These are phyloP conservation scores for Trichoderma sp. DNA, from an alignment of 2,329 filamentous ascomycete genomes.

Conservation along the genomic window DNA sequence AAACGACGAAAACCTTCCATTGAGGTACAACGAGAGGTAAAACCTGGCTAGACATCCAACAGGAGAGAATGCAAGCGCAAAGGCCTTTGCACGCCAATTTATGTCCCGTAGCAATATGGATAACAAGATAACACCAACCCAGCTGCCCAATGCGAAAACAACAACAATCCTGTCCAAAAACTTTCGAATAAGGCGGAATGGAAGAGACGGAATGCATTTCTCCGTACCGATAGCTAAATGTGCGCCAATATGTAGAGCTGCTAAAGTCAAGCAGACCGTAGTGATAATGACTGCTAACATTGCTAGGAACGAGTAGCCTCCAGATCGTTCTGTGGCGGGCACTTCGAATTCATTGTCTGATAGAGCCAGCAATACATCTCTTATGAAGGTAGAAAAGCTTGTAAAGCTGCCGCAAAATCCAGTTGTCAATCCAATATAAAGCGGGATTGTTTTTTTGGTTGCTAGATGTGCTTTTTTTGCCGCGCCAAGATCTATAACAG, in stretches of 20 bases:
- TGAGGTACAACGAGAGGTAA: slow-evolving; percentile 71
- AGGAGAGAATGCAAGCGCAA: slow-evolving; percentile 81
- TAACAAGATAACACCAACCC: slow-evolving; percentile 76
- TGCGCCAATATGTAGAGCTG: slow-evolving; percentile 72
- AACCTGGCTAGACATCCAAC: slow-evolving; percentile 75
- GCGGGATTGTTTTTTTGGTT: slow-evolving; percentile 80
- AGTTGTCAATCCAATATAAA: slow-evolving; percentile 84
- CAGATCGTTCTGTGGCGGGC: slow-evolving; percentile 55
- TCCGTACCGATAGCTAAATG: slow-evolving; percentile 70
- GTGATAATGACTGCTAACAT: slow-evolving; percentile 72
- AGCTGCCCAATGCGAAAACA: slow-evolving; percentile 69
- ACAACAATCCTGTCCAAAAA: slow-evolving; percentile 65
- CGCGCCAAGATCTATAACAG: slow-evolving; percentile 42
- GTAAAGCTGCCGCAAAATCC: slow-evolving; percentile 91
- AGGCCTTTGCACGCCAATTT: slow-evolving; percentile 75
- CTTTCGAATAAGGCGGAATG: slow-evolving; percentile 57
- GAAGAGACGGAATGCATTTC: slow-evolving; percentile 60
- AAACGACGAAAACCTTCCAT: slow-evolving; percentile 65
- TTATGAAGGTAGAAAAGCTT: slow-evolving; percentile 83
- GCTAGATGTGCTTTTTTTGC: slow-evolving; percentile 61
- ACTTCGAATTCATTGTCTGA: slow-evolving; percentile 52
- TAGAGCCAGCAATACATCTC: slow-evolving; percentile 81
- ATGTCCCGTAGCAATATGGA: slow-evolving; percentile 71
- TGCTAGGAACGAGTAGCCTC: slow-evolving; percentile 82
- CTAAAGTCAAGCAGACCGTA: slow-evolving; percentile 70